phyloP scores from a whole-genome alignment of 495 filamentous ascomycete species.

The Hyaloscypha variabilis region DNA sequence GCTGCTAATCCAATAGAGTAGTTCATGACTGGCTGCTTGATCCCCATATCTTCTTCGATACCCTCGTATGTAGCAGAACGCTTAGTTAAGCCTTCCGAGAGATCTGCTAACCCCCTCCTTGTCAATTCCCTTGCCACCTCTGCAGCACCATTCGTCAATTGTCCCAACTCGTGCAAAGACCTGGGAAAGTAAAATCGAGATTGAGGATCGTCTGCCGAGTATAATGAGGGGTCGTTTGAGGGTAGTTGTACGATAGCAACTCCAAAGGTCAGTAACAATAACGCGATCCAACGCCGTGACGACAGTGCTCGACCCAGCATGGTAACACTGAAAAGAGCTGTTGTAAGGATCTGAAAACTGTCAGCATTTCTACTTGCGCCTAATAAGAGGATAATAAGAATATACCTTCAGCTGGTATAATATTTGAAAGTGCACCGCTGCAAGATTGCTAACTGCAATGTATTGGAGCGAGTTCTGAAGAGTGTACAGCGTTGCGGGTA shows the following conservation, averaged over 20 bases:
- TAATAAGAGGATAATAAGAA: not conserved
- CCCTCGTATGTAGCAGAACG: slow-evolving; percentile 97
- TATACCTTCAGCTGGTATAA: slow-evolving; percentile 81
- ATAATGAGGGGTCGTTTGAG: slow-evolving; percentile 42
- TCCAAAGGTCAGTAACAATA: slow-evolving; percentile 79
- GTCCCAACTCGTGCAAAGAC: slow-evolving; percentile 64
- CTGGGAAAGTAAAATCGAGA: slow-evolving; percentile 70
- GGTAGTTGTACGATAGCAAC: slow-evolving; percentile 89
- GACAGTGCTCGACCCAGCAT: slow-evolving; percentile 73
- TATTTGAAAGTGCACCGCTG: slow-evolving; percentile 89
- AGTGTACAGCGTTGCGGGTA: slow-evolving; percentile 88
- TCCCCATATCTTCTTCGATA: slow-evolving; percentile 77
- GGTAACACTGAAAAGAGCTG: slow-evolving; percentile 82
- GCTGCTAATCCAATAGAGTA: slow-evolving; percentile 75
- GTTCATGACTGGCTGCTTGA: slow-evolving; percentile 69
- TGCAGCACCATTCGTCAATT: slow-evolving; percentile 42
- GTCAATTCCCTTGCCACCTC: slow-evolving; percentile 53
- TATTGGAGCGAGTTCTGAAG: slow-evolving; percentile 92
- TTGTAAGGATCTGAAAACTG: slow-evolving; percentile 67
- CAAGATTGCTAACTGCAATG: slow-evolving; percentile 86
- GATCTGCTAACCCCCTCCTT: slow-evolving; percentile 43
- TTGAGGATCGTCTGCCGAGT: slow-evolving; percentile 38
- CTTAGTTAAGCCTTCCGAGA: slow-evolving; percentile 56
- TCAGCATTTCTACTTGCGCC: not conserved
- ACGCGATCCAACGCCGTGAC: slow-evolving; percentile 72